Evolutionary conservation across 805 yeast genomes (phyloP).

Genomic region (Schizosaccharomyces cryophilus): DNA sequence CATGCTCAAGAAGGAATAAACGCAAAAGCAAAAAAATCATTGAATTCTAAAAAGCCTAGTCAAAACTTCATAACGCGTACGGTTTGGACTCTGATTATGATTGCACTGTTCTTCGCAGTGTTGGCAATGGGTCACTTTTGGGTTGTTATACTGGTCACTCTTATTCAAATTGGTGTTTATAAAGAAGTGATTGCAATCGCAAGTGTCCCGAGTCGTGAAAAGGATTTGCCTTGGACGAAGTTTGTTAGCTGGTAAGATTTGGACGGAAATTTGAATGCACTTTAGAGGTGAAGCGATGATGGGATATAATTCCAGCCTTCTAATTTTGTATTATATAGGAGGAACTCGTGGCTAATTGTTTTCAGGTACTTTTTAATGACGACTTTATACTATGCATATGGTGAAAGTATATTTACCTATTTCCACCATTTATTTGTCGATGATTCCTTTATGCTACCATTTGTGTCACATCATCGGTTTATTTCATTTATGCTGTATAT

Average conservation of each 20-base stretch:
- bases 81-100: constrained; percentile 84
- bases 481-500: constrained; percentile 47
- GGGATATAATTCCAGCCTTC: neutral
- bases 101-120: constrained; percentile 39
- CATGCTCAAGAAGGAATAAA: too few relatives aligned
- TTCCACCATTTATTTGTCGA: constrained; percentile 29
- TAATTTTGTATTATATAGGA: neutral
- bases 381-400: constrained; percentile 75
- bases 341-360: neutral
- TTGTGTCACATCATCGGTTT: constrained; percentile 60
- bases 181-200: constrained; percentile 76
- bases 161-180: constrained; percentile 62
- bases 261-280: neutral
- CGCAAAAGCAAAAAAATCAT: neutral
- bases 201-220: constrained; percentile 60
- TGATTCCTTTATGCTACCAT: constrained; percentile 27
- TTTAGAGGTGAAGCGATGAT: neutral
- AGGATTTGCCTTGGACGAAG: constrained; percentile 57
- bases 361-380: constrained; percentile 34
- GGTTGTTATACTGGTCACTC: constrained; percentile 43
- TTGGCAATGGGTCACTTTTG: constrained; percentile 69
- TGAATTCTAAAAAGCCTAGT: neutral
- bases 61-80: constrained; percentile 55
- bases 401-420: constrained; percentile 52
- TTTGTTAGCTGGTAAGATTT: constrained; percentile 64